These are phyloP conservation scores for Diplocarpon rosae DNA, from an alignment of 2,329 filamentous ascomycete genomes.

Conservation along the genomic window DNA sequence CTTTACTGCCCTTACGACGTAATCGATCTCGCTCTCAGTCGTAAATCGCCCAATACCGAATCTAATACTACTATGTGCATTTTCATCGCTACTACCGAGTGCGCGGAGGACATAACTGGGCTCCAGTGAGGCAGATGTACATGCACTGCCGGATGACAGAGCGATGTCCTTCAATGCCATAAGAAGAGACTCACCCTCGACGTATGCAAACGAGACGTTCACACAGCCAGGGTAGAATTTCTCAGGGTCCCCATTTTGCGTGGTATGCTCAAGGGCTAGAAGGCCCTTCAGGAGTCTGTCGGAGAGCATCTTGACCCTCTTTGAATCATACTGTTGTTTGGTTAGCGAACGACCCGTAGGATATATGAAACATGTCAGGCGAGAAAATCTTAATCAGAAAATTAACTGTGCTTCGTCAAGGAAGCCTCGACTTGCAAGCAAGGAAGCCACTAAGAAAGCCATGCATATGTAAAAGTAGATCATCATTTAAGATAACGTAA, in stretches of 20 bases:
- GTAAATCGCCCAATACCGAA: constrained; percentile 98
- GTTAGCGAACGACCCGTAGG: constrained; percentile 15
- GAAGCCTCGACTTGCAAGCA: constrained; percentile 28
- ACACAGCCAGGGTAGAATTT: constrained; percentile 93
- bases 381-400: constrained; percentile 19
- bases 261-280: constrained; percentile 81
- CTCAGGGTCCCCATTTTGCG: constrained; percentile 73
- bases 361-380: constrained; percentile 19
- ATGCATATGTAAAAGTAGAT: constrained; percentile 76
- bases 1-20: constrained; percentile 86
- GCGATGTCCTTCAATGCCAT: constrained; percentile 99
- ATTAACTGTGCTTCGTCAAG: constrained; percentile 27
- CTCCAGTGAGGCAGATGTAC: constrained; percentile 92
- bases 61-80: constrained; percentile 91
- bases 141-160: constrained; percentile 89
- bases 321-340: constrained; percentile 68
- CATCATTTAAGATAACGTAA: constrained; percentile 47
- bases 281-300: constrained; percentile 75
- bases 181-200: constrained; percentile 92
- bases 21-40: constrained; percentile 90
- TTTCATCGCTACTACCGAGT: constrained; percentile 92
- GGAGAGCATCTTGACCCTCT: constrained; percentile 72
- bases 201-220: constrained; percentile 96
- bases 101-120: constrained; percentile 93
- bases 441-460: constrained; percentile 67